A percentile compares a stretch with the other conserved stretches of the same genome.
Conservation (phyloP, 768 basidiomycete species). For the Agaricus blazei region DNA sequence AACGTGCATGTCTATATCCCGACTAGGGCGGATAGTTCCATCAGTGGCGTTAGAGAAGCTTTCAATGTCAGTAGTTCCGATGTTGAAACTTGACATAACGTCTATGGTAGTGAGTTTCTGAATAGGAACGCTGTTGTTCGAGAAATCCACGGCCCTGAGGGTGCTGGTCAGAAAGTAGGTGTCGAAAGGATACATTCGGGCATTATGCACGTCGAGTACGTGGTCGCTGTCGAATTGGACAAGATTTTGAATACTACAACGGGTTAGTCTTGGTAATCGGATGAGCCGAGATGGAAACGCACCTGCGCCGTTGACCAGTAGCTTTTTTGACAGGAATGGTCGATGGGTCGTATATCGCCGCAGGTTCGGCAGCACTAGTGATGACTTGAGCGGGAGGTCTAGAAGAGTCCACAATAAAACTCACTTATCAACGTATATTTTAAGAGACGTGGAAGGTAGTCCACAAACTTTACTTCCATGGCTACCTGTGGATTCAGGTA, state of each 20-base stretch:
- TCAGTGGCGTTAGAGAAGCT: constrained; percentile 18
- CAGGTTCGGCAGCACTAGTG: constrained; percentile 29
- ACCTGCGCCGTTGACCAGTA: constrained; percentile 41
- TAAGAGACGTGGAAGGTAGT: constrained; percentile 34
- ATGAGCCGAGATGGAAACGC: not conserved
- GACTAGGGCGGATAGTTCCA: constrained; percentile 20
- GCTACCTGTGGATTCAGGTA: constrained; percentile 39
- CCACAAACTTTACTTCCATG: constrained; percentile 44
- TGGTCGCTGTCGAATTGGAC: constrained; percentile 55
- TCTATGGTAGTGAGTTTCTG: constrained; percentile 37
- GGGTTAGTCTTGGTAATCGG: not conserved
- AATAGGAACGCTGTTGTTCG: constrained; percentile 36
- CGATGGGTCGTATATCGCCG: constrained; percentile 39
- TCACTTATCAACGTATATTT: constrained; percentile 48
- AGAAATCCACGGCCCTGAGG: constrained; percentile 31
- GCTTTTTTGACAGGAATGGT: constrained; percentile 37
- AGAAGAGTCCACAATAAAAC: constrained; percentile 5
- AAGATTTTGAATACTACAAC: constrained; percentile 45
- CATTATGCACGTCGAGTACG: constrained; percentile 49
- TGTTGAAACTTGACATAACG: constrained; percentile 42
- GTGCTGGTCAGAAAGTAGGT: constrained; percentile 45
- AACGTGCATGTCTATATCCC: constrained; percentile 43
- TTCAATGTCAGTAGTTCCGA: constrained; percentile 32
- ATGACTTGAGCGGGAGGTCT: not conserved
- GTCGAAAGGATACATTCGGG: constrained; percentile 54